Evolutionary conservation across 2,329 filamentous ascomycete genomes (phyloP), one percentile per base, ranked within the genome.

Genomic region (Penicillium sp.): DNA sequence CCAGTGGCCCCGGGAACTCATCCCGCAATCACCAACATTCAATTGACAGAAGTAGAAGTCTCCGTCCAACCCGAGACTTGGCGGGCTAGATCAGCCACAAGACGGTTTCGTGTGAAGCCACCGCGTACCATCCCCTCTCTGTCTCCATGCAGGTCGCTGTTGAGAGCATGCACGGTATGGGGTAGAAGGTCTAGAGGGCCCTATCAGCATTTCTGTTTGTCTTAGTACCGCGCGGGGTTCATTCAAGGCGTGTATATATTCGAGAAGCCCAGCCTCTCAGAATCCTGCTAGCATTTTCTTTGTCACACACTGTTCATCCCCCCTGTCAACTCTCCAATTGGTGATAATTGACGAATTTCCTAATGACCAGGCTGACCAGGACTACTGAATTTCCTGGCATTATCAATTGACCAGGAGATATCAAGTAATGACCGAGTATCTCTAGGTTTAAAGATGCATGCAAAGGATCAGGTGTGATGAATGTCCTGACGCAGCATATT

Each of bases 31-130:
- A 51, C n/a, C 28, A 45, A 40, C n/a, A 57, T 59, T 57, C 38
- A 44, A 45, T 30, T 52, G 49, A 54, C 55, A 51, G 22, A 50
- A 37, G 38, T 45, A 56, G 40, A 25, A 52, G 28, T 42, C 46
- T 55, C 62, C 59, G 61, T 61, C 55, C 53, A 61, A 63, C 57
- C 62, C 61, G 59, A 63, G 51, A 59, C 61, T 61, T 60, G 58
- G 58, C 59, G 47, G 59, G 45, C 57, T 59, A 64, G 50, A 42
- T 58, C 60, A 65, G 61, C 63, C 61, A 63, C 63, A 59, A 40
- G 33, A 57, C 30, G 37, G 47, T 59, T 59, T 46, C 52, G 53
- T 43, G 49, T 56, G 55, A 57, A 64, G 61, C 60, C 58, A 65
- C 60, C 52, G 40, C 46, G 46, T 49, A 48, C 48, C 46, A 41